Percentiles rank a stretch among this genome's conserved stretches.
These are phyloP conservation scores for Pyrrhoderma noxium DNA, from an alignment of 1,284 basidiomycete species.

Conservation along the genomic window DNA sequence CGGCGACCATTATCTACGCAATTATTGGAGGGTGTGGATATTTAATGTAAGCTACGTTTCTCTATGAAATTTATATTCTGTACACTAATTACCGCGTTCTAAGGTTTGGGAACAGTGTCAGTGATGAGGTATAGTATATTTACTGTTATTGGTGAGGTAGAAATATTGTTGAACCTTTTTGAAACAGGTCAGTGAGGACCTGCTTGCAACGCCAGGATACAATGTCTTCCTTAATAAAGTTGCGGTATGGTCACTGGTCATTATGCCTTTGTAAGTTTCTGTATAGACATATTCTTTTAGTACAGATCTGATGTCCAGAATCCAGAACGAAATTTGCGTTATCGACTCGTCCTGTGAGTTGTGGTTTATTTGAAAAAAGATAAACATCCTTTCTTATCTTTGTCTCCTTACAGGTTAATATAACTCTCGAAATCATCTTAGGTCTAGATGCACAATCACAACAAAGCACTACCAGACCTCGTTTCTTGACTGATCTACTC, in stretches of 20 bases:
- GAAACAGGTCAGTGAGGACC: constrained; percentile 77
- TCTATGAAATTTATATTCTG: background rate
- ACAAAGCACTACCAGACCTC: constrained; percentile 22
- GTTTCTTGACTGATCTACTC: constrained; percentile 36
- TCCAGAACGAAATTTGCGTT: constrained; percentile 81
- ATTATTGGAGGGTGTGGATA: constrained; percentile 84
- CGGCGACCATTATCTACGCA: constrained; percentile 74
- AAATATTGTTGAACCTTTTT: background rate
- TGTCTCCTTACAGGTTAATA: constrained; percentile 49
- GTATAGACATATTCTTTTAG: constrained; percentile 9
- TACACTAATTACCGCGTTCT: background rate
- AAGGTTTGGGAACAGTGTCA: constrained; percentile 67
- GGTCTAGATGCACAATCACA: constrained; percentile 43
- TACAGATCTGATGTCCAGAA: constrained; percentile 6
- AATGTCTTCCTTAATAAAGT: constrained; percentile 67
- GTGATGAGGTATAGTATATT: constrained; percentile 62
- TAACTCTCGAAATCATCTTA: constrained; percentile 71
- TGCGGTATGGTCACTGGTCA: constrained; percentile 85
- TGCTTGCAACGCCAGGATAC: constrained; percentile 73
- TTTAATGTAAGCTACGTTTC: constrained; percentile 48
- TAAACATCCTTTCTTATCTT: constrained; percentile 11
- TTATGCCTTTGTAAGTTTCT: constrained; percentile 66
- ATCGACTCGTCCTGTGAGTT: constrained; percentile 71
- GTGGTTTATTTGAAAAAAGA: background rate
- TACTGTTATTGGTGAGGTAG: background rate